A percentile compares a stretch with the other conserved stretches of the same genome.
Conservation (phyloP, 2,329 filamentous ascomycete genomes). For the Akanthomyces dipterigenus region DNA sequence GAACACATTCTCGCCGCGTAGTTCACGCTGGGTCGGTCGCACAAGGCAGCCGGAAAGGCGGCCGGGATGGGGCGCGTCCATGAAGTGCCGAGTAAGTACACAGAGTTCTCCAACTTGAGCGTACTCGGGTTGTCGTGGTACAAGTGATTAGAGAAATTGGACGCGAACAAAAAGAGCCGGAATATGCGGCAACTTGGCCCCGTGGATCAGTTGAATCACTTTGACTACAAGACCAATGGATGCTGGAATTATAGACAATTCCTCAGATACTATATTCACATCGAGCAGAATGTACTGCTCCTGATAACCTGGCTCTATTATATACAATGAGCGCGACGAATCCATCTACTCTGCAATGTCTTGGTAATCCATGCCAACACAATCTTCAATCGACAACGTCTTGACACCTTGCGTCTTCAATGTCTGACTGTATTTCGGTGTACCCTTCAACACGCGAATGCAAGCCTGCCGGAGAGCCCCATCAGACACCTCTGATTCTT, state of each 20-base stretch:
- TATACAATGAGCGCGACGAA: neutral
- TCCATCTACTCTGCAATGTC: neutral
- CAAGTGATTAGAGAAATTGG: neutral
- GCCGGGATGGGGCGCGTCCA: neutral
- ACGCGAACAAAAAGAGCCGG: no score
- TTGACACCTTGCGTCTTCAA: constrained; percentile 6
- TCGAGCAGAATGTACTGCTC: no score
- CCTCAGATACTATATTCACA: no score
- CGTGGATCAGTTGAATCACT: neutral
- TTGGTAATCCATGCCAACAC: constrained; percentile 9
- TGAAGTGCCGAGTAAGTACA: neutral
- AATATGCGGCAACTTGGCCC: no score
- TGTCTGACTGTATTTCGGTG: neutral
- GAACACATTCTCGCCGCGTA: neutral
- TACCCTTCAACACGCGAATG: neutral
- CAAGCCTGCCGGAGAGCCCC: neutral
- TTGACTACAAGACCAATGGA: neutral
- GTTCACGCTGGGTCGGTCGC: neutral
- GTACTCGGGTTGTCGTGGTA: neutral
- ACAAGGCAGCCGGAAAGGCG: neutral
- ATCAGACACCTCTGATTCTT: constrained; percentile 19
- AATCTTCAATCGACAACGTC: constrained; percentile 3
- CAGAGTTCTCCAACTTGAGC: no score
- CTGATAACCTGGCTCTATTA: neutral
- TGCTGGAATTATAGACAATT: neutral